Base-by-base conservation (phyloP, 371 early-diverging fungal genomes). In the Gilbertella persicaria region DNA sequence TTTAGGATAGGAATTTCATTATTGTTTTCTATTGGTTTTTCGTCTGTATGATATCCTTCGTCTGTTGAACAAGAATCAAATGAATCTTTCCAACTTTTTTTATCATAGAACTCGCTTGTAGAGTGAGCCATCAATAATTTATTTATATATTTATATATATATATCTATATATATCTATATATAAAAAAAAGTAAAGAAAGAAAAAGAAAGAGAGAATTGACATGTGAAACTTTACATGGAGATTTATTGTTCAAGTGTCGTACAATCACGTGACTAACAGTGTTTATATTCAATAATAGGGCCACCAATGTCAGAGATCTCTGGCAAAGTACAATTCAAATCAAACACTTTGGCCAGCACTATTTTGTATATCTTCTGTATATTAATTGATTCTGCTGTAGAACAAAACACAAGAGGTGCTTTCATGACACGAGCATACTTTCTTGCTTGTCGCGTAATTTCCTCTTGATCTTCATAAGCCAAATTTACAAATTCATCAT, bases 321-420 rank as follows among this genome's bases (percentile, higher is more conserved):
- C 91, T 2, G 94, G 91, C 58, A 97, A 90, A 54, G 91, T 94
- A 60, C 95, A 94, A 51, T 86, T 87, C 53, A 97, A 71, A 62
- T 97, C 95, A 66, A 96, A 97, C 6, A 93, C 93, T 70, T 95
- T 95, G 53, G 90, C 85, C 12, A 97, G 67, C 1, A 96, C 93
- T 53, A 97, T 92, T 75, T 97, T 97, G 79, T 96, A 97, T 30
- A 97, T 94, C 67, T 94, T 92, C 78, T 97, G 95, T 17, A 97
- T 91, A 58, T 97, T 97, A 66, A 97, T 95, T 10, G 92, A 90
- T 37, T 91, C 89, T 8, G 93, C 84, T 16, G 95, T 93, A 12
- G 95, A 95, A 64, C 95, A 95, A 66, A 96, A 97, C 25, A 97
- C 89, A 41, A 97, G 77, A 6, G 98, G 90, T 0, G 98, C 95